phyloP scores from a whole-genome alignment of 495 filamentous ascomycete species.

The Penicillium roqueforti region DNA sequence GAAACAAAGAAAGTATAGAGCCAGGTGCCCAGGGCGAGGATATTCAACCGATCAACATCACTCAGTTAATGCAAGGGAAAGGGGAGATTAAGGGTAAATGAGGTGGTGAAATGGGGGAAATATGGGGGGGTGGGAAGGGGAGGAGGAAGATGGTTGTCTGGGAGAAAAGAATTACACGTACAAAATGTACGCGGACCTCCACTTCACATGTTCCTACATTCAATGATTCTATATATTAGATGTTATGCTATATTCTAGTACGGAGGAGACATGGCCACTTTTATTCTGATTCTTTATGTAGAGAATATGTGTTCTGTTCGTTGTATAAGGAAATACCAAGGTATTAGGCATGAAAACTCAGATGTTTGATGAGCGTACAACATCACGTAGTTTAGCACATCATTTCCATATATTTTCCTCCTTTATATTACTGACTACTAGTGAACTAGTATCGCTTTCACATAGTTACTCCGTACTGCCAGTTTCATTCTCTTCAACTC shows the following conservation, averaged over 20 bases:
- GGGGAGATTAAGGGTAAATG: not conserved
- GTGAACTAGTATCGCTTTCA: no score
- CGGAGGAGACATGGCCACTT: not conserved
- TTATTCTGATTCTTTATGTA: not conserved
- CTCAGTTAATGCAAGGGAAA: constrained; percentile 1
- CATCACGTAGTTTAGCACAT: not conserved
- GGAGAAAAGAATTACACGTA: constrained; percentile 23
- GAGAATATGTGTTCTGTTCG: no score
- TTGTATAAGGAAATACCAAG: no score
- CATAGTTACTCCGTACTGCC: no score
- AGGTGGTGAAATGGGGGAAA: constrained; percentile 5
- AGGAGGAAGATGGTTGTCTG: constrained; percentile 10
- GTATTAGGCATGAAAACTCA: constrained; percentile 5
- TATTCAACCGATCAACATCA: constrained; percentile 22
- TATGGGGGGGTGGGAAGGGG: constrained; percentile 6
- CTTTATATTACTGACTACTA: no score
- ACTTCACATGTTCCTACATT: constrained; percentile 1
- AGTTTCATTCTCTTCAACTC: no score
- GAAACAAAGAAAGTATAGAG: constrained; percentile 3
- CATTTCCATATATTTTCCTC: not conserved
- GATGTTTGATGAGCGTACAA: not conserved
- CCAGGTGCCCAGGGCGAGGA: constrained; percentile 2
- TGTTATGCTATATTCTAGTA: not conserved
- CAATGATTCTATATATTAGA: not conserved
- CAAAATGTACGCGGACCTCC: constrained; percentile 11